Evolutionary conservation across 305 asterid genomes (phyloP), one percentile per base, ranked within the genome.

Genomic region (Striga hermonthica): DNA sequence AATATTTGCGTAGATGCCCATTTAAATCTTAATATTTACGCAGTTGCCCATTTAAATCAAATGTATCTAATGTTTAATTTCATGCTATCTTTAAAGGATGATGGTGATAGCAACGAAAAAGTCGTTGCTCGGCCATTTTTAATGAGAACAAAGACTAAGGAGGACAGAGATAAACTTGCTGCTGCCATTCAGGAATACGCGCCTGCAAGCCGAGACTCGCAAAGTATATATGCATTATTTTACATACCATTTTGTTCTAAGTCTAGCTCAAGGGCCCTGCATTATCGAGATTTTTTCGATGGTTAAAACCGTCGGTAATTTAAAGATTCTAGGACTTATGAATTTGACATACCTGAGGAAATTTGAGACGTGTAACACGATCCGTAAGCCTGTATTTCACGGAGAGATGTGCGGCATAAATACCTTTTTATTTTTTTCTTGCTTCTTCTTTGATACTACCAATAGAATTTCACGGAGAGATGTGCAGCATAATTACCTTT

Each of bases 141-240:
- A 83, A 83, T 93, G 68, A 84, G 84, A 78, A 82, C 86, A 0
- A 93, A 83, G 79, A 74, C 84, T 0, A 82, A 63, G 72, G 96
- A 86, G 62, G 97, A 84, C 61, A 80, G 97, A 37, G 77, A 92
- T 75, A 86, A 92, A 64, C 86, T 92, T 52, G 94, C 88, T 15
- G 86, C 88, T 70, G 82, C 74, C 38, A 90, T 93, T 49, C 79
- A 86, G 73, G 98, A 90, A 58, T 80, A 84, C 48, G 88, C 98
- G 34, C 98, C 98, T 65, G 68, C 84, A 64, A 69, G 70, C 62
- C 86, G 80, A 86, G 69, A 67, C 48, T 73, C 22, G 4, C 38
- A 4, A 15, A 14, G 65, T 37, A 49, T 16, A 43, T 4, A 47
- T n/a, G 28, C 34, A 28, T n/a, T 44, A 52, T 22, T 22, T 22